Percentiles rank a stretch among this genome's conserved stretches.
phyloP scores from a whole-genome alignment of 2,329 filamentous ascomycete species.

The Pyricularia grisea region DNA sequence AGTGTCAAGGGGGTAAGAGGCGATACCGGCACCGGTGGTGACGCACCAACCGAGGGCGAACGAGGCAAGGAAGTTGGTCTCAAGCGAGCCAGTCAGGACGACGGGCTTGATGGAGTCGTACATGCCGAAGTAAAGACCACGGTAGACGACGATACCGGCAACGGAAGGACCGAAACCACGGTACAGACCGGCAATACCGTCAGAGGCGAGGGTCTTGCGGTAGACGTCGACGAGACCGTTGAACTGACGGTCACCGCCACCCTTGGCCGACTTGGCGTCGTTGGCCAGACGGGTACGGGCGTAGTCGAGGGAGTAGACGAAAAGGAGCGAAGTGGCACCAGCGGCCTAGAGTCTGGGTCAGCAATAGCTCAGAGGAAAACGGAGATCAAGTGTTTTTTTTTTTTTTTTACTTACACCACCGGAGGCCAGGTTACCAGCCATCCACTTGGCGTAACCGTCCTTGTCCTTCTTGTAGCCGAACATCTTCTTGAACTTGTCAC shows the following conservation, averaged over 20 bases:
- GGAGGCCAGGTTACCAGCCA: conserved; percentile 98
- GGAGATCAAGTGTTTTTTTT: no score
- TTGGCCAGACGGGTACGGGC: conserved; percentile 99
- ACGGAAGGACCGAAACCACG: conserved; percentile 99
- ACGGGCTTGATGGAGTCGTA: conserved; percentile 99
- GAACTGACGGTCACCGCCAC: conserved; percentile 97
- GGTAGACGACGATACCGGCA: conserved; percentile 98
- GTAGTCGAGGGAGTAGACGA: conserved; percentile 99
- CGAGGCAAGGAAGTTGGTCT: conserved; percentile 99
- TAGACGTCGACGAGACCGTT: conserved; percentile 99
- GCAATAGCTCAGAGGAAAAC: background rate
- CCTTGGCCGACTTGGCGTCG: conserved; percentile 98
- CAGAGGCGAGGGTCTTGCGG: conserved; percentile 98
- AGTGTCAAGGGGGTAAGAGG: conserved; percentile 99
- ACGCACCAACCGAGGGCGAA: conserved; percentile 98
- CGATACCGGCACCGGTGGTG: conserved; percentile 99
- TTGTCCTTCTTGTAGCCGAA: conserved; percentile 99
- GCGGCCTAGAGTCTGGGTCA: conserved; percentile 51
- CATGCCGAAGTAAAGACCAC: conserved; percentile 99
- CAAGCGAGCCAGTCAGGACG: conserved; percentile 79
- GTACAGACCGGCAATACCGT: conserved; percentile 99
- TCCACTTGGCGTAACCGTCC: conserved; percentile 98
- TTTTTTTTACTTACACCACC: conserved; percentile 73
- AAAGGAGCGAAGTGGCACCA: conserved; percentile 98
- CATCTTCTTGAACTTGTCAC: conserved; percentile 99